Percentiles rank a stretch among this genome's conserved stretches.
Conservation (phyloP, 192 early-diverging fungal genomes). For the Coemansia aciculifera region DNA sequence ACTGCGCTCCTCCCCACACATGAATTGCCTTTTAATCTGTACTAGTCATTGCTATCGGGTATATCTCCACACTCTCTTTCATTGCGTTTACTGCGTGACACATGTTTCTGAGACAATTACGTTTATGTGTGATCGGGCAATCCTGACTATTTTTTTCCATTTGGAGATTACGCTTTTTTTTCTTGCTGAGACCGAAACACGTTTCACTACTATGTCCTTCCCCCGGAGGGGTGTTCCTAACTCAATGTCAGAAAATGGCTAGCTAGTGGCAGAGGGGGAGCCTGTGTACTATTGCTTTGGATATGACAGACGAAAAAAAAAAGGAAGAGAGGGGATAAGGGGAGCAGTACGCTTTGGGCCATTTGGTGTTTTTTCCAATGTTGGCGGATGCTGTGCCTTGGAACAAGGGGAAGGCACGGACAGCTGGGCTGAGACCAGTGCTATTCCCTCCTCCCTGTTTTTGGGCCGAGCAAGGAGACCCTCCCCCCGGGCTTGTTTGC, state of each 20-base stretch:
- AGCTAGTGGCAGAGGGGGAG: neutral
- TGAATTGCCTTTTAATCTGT: no score
- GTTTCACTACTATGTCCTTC: constrained; percentile 6
- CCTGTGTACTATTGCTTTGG: neutral
- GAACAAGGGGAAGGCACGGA: neutral
- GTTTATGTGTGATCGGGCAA: neutral
- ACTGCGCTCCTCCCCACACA: no score
- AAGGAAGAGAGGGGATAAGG: neutral
- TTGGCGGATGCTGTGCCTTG: neutral
- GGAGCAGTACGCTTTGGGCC: neutral
- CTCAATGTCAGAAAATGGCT: neutral
- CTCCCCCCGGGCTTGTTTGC: neutral
- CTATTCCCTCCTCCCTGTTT: neutral
- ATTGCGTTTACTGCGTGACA: neutral
- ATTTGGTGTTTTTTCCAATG: neutral
- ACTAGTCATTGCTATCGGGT: neutral
- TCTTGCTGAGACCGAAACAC: constrained; percentile 3
- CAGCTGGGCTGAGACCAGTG: neutral
- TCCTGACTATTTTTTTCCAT: neutral
- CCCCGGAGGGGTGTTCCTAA: neutral
- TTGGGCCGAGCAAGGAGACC: neutral
- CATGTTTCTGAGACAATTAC: neutral
- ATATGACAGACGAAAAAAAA: neutral
- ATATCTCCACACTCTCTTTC: constrained; percentile 6
- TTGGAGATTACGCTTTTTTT: neutral